A percentile compares a stretch with the other conserved stretches of the same genome.
phyloP scores from a whole-genome alignment of 148 eudicot genomes.

The Hydrangea macrophylla region DNA sequence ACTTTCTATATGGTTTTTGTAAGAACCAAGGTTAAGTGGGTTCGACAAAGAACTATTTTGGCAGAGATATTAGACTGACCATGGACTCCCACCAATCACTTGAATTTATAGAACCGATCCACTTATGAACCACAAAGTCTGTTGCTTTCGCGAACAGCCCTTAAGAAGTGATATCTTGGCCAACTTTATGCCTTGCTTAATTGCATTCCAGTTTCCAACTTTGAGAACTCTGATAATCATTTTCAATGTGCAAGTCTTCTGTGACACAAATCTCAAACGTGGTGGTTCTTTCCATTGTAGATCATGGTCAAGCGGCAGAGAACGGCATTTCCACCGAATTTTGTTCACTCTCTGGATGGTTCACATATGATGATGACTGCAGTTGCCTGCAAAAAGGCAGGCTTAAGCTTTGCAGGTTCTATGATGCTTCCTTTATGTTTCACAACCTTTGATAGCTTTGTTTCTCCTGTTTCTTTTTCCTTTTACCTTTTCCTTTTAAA shows the following conservation, averaged over 20 bases:
- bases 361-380: slow-evolving; percentile 99
- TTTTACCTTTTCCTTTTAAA: neutral
- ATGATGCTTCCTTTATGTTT: neutral
- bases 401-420: slow-evolving; percentile 90
- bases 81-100: too few species aligned
- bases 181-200: neutral
- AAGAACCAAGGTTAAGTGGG: too few species aligned
- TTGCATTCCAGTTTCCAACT: neutral
- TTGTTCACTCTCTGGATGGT: slow-evolving; percentile 97
- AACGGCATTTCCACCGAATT: slow-evolving; percentile 96
- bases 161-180: neutral
- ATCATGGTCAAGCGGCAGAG: slow-evolving; percentile 83
- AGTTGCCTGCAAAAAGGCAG: slow-evolving; percentile 82
- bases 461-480: neutral
- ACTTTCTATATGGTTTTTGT: too few species aligned
- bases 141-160: neutral
- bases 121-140: neutral
- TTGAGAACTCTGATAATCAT: neutral
- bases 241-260: neutral
- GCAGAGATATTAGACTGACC: too few species aligned
- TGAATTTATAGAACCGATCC: too few species aligned
- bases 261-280: neutral
- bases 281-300: slow-evolving; percentile 29
- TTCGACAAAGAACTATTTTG: too few species aligned
- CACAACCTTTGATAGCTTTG: too few species aligned